Evolutionary conservation across 768 basidiomycete genomes (phyloP).

Genomic region (Pholiota molesta): DNA sequence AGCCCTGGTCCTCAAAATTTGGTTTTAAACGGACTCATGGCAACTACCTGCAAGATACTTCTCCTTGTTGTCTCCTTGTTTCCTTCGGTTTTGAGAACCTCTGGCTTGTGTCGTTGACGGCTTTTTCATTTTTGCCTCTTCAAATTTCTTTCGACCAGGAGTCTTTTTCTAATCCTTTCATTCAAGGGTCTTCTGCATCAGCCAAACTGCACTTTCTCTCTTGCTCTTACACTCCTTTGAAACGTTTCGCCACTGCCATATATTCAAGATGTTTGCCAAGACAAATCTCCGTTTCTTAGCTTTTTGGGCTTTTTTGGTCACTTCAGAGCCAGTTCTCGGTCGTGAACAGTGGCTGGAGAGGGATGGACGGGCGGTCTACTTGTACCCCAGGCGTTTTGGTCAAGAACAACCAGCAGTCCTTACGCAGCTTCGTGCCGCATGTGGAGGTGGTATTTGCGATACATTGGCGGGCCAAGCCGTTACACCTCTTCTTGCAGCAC

Average conservation of each 20-base stretch:
- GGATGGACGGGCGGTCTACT: constrained; percentile 43
- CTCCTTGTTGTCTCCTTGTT: constrained; percentile 19
- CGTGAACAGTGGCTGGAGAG: constrained; percentile 54
- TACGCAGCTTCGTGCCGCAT: constrained; percentile 46
- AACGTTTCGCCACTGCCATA: background rate
- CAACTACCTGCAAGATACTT: constrained; percentile 7
- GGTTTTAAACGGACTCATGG: constrained; percentile 14
- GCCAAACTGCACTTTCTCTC: constrained; percentile 14
- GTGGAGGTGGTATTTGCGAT: constrained; percentile 52
- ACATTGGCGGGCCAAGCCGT: constrained; percentile 51
- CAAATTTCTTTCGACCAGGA: constrained; percentile 47
- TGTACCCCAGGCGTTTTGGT: constrained; percentile 57
- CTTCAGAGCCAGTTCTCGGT: constrained; percentile 33
- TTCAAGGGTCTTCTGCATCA: constrained; percentile 18
- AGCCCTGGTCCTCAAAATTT: constrained; percentile 7
- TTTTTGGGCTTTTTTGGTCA: constrained; percentile 30
- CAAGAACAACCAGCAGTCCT: constrained; percentile 53
- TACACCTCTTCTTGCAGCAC: constrained; percentile 53
- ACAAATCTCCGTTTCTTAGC: constrained; percentile 27
- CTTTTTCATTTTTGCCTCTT: constrained; percentile 33
- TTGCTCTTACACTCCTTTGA: constrained; percentile 6
- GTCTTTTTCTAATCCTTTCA: constrained; percentile 30
- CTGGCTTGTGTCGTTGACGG: constrained; percentile 48
- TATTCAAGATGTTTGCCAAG: constrained; percentile 33
- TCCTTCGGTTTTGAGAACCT: constrained; percentile 33